Evolutionary conservation across 2,329 filamentous ascomycete species (phyloP).

Genomic region (Alternaria postmessia): DNA sequence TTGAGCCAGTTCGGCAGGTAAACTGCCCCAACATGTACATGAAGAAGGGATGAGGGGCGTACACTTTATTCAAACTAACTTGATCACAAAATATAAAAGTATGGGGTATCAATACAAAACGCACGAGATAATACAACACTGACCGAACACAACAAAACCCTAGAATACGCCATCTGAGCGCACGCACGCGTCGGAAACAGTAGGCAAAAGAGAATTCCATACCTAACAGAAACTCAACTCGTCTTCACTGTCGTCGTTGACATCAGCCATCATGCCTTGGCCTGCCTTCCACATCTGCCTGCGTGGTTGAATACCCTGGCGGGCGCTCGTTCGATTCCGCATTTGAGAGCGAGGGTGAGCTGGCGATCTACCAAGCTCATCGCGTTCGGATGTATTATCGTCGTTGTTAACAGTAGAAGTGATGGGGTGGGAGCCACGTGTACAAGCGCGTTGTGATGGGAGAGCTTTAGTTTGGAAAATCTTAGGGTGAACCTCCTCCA

Average conservation of each 20-base stretch:
- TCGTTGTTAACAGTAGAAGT: background rate
- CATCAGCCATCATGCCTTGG: slow-evolving; percentile 5
- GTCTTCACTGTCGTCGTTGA: slow-evolving; percentile 40
- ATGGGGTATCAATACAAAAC: slow-evolving; percentile 1
- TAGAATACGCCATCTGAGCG: background rate
- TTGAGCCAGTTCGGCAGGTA: no score
- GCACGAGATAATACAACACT: background rate
- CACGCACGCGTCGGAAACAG: background rate
- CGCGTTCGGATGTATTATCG: slow-evolving; percentile 8
- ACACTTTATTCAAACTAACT: no score
- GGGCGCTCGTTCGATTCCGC: slow-evolving; percentile 2
- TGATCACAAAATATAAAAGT: background rate
- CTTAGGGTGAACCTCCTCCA: background rate
- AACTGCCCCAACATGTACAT: no score
- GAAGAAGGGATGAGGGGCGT: background rate
- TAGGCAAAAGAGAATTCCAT: background rate
- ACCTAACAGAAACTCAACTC: slow-evolving; percentile 44
- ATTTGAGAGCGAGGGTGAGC: background rate
- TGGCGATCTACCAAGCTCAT: slow-evolving; percentile 27
- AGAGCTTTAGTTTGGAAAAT: background rate
- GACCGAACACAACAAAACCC: background rate
- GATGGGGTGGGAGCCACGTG: background rate
- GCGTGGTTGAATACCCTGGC: background rate
- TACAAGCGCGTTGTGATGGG: background rate
- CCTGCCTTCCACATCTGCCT: slow-evolving; percentile 21